Percentiles rank a stretch among this genome's conserved stretches.
Evolutionary conservation across 2,329 filamentous ascomycete species (phyloP).

Genomic region (Penicillium thymicola): DNA sequence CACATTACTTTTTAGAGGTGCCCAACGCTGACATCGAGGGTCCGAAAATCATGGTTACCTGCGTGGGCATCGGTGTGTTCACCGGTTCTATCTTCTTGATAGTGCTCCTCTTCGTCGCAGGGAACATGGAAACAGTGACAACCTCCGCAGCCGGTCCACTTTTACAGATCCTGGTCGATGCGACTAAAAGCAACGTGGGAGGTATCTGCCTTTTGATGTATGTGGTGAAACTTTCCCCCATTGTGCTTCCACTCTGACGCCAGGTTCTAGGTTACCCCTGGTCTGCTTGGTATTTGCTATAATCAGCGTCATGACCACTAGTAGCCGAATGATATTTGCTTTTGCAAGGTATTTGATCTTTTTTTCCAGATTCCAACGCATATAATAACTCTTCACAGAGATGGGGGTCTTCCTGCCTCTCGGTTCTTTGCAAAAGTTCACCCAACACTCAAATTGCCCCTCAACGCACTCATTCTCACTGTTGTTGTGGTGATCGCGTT

Average conservation of each 20-base stretch:
- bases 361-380: not conserved
- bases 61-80: slow-evolving; percentile 59
- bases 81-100: slow-evolving; percentile 62
- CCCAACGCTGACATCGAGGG: slow-evolving; percentile 50
- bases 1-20: slow-evolving; percentile 28
- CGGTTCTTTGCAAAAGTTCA: slow-evolving; percentile 60
- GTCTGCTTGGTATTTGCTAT: slow-evolving; percentile 34
- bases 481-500: slow-evolving; percentile 62
- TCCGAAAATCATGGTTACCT: slow-evolving; percentile 63
- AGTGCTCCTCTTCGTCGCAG: slow-evolving; percentile 61
- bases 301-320: slow-evolving; percentile 35
- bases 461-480: slow-evolving; percentile 63
- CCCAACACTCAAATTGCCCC: slow-evolving; percentile 57
- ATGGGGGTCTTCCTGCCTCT: slow-evolving; percentile 64
- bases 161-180: slow-evolving; percentile 60
- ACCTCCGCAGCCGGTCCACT: slow-evolving; percentile 55
- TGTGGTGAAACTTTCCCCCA: not conserved
- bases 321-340: slow-evolving; percentile 36
- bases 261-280: slow-evolving; percentile 26
- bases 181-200: slow-evolving; percentile 60
- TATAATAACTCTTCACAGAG: slow-evolving; percentile 36
- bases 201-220: slow-evolving; percentile 62
- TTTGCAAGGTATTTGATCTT: slow-evolving; percentile 28
- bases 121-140: slow-evolving; percentile 56
- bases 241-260: slow-evolving; percentile 5